Conservation (phyloP, 768 basidiomycete genomes). For the Sistotremastrum niveocremeum region DNA sequence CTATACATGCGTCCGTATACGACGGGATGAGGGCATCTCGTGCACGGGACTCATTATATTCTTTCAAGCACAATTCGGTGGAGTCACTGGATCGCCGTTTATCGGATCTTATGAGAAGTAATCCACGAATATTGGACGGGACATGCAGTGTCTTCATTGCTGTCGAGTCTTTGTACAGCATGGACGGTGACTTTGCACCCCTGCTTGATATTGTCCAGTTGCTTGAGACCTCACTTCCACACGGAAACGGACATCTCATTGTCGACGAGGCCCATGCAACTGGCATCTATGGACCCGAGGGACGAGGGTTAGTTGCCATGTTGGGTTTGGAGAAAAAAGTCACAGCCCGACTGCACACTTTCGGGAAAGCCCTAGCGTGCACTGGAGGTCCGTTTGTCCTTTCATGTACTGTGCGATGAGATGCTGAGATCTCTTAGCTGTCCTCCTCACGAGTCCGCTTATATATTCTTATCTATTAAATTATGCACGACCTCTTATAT, state of each 20-base stretch:
- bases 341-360: conserved; percentile 73
- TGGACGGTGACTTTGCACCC: conserved; percentile 90
- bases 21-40: conserved; percentile 69
- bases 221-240: conserved; percentile 47
- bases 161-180: conserved; percentile 84
- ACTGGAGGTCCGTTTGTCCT: conserved; percentile 56
- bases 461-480: conserved; percentile 81
- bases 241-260: conserved; percentile 54
- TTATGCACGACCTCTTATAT: conserved; percentile 83
- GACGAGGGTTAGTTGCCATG: conserved; percentile 58
- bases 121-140: conserved; percentile 25
- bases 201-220: conserved; percentile 49
- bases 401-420: background rate
- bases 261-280: conserved; percentile 94
- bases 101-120: conserved; percentile 22
- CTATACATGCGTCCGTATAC: conserved; percentile 84
- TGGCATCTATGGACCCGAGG: conserved; percentile 71
- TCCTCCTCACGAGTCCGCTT: conserved; percentile 55
- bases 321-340: conserved; percentile 62
- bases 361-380: conserved; percentile 81
- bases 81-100: conserved; percentile 34
- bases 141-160: conserved; percentile 55
- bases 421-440: conserved; percentile 33
- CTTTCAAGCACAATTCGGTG: conserved; percentile 68
- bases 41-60: conserved; percentile 18